Evolutionary conservation across 176 grass and related monocot genomes (phyloP).

Genomic region (maize (Zea mays)): DNA sequence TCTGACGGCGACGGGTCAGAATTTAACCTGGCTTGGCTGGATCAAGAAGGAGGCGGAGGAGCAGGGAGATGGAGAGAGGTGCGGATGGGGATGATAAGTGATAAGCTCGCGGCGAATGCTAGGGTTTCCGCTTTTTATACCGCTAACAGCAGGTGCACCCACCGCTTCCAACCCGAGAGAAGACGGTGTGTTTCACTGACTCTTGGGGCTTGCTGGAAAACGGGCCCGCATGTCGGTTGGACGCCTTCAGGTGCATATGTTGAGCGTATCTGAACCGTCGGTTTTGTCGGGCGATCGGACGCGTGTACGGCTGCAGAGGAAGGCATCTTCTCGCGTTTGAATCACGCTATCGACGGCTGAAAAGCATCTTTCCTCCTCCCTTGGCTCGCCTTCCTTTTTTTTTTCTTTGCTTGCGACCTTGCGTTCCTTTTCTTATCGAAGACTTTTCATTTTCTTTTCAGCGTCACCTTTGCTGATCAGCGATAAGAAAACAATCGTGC

Average conservation of each 20-base stretch:
- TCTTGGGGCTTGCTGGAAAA: accelerated
- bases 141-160: not conserved
- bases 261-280: conserved; percentile 4
- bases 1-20: not conserved
- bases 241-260: accelerated
- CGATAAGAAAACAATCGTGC: conserved; percentile 12
- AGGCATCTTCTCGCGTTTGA: conserved; percentile 53
- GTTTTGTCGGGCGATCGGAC: not conserved
- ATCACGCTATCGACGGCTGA: conserved; percentile 43
- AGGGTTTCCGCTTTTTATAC: conserved; percentile 46
- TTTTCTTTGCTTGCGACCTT: conserved; percentile 4
- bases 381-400: conserved; percentile 1
- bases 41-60: conserved; percentile 1
- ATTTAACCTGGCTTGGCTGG: conserved; percentile 38
- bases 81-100: conserved; percentile 36
- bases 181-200: not conserved
- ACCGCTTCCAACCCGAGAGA: not conserved
- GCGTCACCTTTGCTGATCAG: conserved; percentile 3
- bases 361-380: conserved; percentile 37
- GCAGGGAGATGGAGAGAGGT: not conserved
- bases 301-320: conserved; percentile 35
- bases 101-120: conserved; percentile 50
- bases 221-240: not conserved
- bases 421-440: not conserved
- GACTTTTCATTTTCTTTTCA: conserved; percentile 3